Evolutionary conservation across 352 stramenopile genomes (phyloP).

Genomic region (Blastocystis sp.): DNA sequence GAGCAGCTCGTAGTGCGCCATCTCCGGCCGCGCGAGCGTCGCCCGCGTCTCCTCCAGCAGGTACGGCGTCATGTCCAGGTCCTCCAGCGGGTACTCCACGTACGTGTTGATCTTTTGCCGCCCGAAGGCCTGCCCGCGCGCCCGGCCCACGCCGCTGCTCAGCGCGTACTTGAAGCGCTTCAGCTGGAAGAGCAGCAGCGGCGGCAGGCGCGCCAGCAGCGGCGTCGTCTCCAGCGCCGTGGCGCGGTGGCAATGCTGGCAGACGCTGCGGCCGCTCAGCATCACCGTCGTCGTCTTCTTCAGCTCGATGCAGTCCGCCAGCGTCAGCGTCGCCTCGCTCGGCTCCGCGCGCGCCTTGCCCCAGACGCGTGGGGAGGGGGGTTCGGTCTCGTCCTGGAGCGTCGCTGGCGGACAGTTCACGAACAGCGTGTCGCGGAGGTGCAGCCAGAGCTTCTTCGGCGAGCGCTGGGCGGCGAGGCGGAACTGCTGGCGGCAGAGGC

Average conservation of each 20-base stretch:
- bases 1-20: constrained; percentile 63
- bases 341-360: neutral
- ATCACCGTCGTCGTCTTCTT: constrained; percentile 20
- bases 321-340: neutral
- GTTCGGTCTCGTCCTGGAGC: neutral
- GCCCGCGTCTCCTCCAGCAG: constrained; percentile 58
- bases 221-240: constrained; percentile 1
- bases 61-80: constrained; percentile 72
- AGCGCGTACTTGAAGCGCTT: constrained; percentile 86
- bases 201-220: constrained; percentile 85
- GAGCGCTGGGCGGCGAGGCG: neutral
- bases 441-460: neutral
- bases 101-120: constrained; percentile 83
- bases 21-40: neutral
- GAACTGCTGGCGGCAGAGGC: neutral
- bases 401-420: neutral
- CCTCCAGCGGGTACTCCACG: constrained; percentile 84
- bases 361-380: neutral
- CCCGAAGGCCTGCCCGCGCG: constrained; percentile 72
- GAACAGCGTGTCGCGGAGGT: neutral
- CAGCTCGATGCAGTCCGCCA: constrained; percentile 22
- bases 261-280: neutral
- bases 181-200: constrained; percentile 94
- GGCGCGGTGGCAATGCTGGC: neutral
- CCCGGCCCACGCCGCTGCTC: neutral